phyloP scores from a whole-genome alignment of 768 basidiomycete genomes.

The Phlebiopsis gigantea region DNA sequence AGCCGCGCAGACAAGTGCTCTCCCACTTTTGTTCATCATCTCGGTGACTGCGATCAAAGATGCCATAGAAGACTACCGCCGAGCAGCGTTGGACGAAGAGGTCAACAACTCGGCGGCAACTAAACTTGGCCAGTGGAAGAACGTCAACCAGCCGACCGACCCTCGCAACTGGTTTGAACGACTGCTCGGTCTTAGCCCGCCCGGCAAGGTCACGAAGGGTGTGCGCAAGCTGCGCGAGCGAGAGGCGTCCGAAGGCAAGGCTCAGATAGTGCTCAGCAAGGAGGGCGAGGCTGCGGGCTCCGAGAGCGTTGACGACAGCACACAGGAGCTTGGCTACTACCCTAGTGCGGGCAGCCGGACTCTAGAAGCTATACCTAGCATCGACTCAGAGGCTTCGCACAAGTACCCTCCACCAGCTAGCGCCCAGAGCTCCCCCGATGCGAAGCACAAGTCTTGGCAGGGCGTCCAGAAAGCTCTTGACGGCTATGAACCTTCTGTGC shows the following conservation, averaged over 20 bases:
- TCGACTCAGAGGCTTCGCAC: constrained; percentile 58
- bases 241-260: constrained; percentile 62
- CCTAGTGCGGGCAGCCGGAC: constrained; percentile 43
- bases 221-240: constrained; percentile 79
- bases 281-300: constrained; percentile 27
- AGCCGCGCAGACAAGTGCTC: constrained; percentile 70
- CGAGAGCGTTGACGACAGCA: constrained; percentile 24
- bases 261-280: constrained; percentile 53
- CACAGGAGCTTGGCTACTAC: constrained; percentile 26
- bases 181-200: constrained; percentile 62
- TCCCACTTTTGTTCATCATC: constrained; percentile 86
- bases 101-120: constrained; percentile 95
- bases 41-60: constrained; percentile 92
- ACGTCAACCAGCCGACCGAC: constrained; percentile 83
- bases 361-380: constrained; percentile 64
- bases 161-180: constrained; percentile 71
- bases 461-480: constrained; percentile 32
- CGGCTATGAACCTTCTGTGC: constrained; percentile 50
- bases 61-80: constrained; percentile 93
- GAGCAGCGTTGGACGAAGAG: constrained; percentile 80
- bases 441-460: constrained; percentile 25
- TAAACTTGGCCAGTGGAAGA: constrained; percentile 83
- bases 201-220: constrained; percentile 77
- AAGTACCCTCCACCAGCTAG: constrained; percentile 49
- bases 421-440: constrained; percentile 2